Percentiles rank a stretch among this genome's conserved stretches.
Conservation (phyloP, 2,329 filamentous ascomycete genomes). For the Cladosporium halotolerans region DNA sequence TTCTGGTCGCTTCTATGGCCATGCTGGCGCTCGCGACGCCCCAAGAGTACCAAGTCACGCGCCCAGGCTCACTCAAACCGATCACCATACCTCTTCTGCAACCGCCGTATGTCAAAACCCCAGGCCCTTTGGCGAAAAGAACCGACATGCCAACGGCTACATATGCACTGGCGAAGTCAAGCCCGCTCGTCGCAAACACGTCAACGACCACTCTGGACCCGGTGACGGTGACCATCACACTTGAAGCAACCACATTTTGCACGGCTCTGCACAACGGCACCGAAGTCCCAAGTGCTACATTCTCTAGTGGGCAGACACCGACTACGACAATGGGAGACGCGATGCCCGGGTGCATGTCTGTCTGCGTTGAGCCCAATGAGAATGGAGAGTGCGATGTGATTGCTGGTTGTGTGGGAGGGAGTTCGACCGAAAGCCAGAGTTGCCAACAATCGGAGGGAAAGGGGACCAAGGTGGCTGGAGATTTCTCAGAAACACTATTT, state of each 20-base stretch:
- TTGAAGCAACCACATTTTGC: background rate
- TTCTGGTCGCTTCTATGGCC: too few relatives aligned
- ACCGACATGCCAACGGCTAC: background rate
- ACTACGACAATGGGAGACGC: too few relatives aligned
- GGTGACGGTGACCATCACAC: background rate
- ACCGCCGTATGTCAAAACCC: background rate
- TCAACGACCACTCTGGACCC: background rate
- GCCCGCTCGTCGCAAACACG: background rate
- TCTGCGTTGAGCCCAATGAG: too few relatives aligned
- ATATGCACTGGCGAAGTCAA: background rate
- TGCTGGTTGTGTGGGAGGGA: too few relatives aligned
- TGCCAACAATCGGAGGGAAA: too few relatives aligned
- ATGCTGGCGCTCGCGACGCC: background rate
- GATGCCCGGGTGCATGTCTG: too few relatives aligned
- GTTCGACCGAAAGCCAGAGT: too few relatives aligned
- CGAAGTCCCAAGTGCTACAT: background rate
- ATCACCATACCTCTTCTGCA: background rate
- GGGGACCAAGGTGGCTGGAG: too few relatives aligned
- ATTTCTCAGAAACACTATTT: too few relatives aligned
- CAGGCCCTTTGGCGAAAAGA: background rate
- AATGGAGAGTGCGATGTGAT: too few relatives aligned
- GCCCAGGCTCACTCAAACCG: background rate
- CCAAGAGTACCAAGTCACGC: background rate
- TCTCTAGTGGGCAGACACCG: too few relatives aligned
- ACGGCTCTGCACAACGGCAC: background rate